These are phyloP conservation scores for Candida ulmi DNA, from an alignment of 805 yeast species.

Conservation along the genomic window DNA sequence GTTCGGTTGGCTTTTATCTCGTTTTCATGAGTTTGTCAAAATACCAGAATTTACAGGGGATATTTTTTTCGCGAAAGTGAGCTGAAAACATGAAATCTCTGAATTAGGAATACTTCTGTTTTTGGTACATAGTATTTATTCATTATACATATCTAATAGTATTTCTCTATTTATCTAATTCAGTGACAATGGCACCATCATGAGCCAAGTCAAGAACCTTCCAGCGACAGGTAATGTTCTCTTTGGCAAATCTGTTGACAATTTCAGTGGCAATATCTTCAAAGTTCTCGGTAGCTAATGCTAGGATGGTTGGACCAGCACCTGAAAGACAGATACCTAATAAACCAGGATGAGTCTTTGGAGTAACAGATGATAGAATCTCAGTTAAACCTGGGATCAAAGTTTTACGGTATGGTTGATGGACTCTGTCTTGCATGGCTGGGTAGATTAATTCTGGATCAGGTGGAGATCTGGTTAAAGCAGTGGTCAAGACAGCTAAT, in stretches of 20 bases:
- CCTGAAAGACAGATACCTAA: constrained; percentile 95
- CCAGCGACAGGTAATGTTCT: constrained; percentile 73
- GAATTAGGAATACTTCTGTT: no score
- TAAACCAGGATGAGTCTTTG: constrained; percentile 75
- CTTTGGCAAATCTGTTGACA: constrained; percentile 58
- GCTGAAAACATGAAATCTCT: no score
- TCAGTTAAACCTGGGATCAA: constrained; percentile 88
- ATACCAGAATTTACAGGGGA: no score
- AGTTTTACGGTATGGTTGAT: constrained; percentile 93
- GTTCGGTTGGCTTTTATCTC: constrained; percentile 4
- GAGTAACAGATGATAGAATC: constrained; percentile 74
- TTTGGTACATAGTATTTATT: no score
- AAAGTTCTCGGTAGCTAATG: constrained; percentile 85
- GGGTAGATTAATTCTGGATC: constrained; percentile 79
- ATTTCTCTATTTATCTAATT: constrained; percentile 18
- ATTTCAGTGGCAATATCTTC: constrained; percentile 79
- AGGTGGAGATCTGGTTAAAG: constrained; percentile 81
- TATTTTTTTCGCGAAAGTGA: no score
- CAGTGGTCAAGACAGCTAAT: constrained; percentile 86
- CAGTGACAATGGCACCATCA: constrained; percentile 71
- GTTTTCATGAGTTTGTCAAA: neutral
- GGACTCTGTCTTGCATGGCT: constrained; percentile 95
- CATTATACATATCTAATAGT: neutral
- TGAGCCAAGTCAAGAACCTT: constrained; percentile 77
- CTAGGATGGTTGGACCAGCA: constrained; percentile 96